Conservation (phyloP, 257 asterid genomes). For the Solanum chaucha region DNA sequence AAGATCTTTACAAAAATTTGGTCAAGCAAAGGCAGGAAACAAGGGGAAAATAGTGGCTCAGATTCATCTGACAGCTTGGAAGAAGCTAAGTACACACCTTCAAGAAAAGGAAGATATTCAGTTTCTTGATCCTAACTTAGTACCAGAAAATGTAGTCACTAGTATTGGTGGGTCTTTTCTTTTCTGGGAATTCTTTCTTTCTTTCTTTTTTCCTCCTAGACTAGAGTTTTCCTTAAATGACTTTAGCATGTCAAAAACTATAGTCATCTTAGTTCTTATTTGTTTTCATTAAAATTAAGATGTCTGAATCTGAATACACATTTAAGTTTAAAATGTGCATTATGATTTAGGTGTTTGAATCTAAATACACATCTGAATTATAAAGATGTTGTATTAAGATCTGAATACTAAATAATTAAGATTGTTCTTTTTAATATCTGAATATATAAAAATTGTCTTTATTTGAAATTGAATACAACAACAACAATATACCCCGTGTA, state of each 20-base stretch:
- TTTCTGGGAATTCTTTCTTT: background rate
- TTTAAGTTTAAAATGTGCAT: too few relatives aligned
- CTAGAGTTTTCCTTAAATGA: background rate
- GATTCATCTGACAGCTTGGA: conserved; percentile 78
- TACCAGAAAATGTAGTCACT: background rate
- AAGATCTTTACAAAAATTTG: conserved; percentile 69
- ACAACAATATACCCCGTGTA: background rate
- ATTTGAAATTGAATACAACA: background rate
- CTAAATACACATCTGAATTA: background rate
- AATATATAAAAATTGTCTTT: too few relatives aligned
- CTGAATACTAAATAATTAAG: too few relatives aligned
- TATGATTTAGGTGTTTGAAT: background rate
- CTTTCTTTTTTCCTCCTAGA: background rate
- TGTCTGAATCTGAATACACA: too few relatives aligned
- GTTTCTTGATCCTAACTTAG: conserved; percentile 40
- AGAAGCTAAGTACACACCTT: conserved; percentile 57
- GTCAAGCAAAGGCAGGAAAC: conserved; percentile 54
- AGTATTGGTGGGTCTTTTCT: background rate
- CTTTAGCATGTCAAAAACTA: conserved; percentile 6
- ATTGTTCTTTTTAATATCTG: background rate
- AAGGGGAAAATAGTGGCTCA: conserved; percentile 71
- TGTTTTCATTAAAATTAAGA: too few relatives aligned
- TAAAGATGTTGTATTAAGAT: background rate
- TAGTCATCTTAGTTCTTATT: background rate
- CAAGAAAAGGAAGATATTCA: conserved; percentile 73